phyloP scores from a whole-genome alignment of 305 asterid genomes.

The Nicotiana rustica region DNA sequence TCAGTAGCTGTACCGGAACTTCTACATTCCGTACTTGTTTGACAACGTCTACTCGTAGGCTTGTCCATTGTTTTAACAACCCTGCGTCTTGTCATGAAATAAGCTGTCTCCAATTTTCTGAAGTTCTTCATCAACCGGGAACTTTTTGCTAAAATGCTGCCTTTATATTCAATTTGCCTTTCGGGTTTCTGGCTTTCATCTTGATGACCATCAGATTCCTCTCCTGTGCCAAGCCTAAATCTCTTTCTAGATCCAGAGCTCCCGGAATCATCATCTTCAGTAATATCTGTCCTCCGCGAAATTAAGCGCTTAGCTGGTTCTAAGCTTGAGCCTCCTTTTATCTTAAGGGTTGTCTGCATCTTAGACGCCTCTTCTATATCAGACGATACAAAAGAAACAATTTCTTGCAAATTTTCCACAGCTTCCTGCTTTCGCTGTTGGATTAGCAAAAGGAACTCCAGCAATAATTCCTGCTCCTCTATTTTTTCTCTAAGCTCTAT shows the following conservation, averaged over 20 bases:
- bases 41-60: slow-evolving; percentile 58
- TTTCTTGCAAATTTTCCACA: slow-evolving; percentile 67
- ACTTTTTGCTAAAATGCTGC: slow-evolving; percentile 56
- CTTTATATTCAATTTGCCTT: slow-evolving; percentile 49
- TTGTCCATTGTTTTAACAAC: slow-evolving; percentile 52
- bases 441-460: slow-evolving; percentile 80
- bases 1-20: slow-evolving; percentile 64
- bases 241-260: slow-evolving; percentile 79
- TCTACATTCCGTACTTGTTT: slow-evolving; percentile 58
- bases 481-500: slow-evolving; percentile 81
- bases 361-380: slow-evolving; percentile 84
- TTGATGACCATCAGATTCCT: slow-evolving; percentile 49
- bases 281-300: slow-evolving; percentile 43
- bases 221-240: slow-evolving; percentile 59
- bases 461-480: slow-evolving; percentile 89
- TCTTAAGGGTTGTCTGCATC: slow-evolving; percentile 61
- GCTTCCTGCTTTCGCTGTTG: slow-evolving; percentile 85
- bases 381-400: slow-evolving; percentile 69
- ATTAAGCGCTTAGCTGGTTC: slow-evolving; percentile 49
- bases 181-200: slow-evolving; percentile 50
- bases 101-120: slow-evolving; percentile 85
- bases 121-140: slow-evolving; percentile 87
- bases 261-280: slow-evolving; percentile 62
- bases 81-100: slow-evolving; percentile 71
- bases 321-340: slow-evolving; percentile 55